Percentiles rank a stretch among this genome's conserved stretches.
Conservation (phyloP, 352 stramenopile genomes). For the Phytophthora vignae region DNA sequence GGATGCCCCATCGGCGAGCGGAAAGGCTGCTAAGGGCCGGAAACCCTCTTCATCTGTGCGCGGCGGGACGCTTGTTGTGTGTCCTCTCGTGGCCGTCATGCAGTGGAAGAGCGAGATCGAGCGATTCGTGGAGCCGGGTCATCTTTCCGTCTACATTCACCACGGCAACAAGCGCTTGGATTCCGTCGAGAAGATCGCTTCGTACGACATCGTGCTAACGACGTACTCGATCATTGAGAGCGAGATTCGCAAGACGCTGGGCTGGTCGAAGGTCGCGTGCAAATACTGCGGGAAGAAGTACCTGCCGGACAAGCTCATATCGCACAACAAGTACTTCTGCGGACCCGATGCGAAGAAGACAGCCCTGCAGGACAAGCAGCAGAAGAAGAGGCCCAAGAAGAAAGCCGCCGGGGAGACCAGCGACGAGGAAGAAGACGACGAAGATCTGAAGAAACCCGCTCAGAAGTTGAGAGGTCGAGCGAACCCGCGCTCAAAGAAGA, state of each 20-base stretch:
- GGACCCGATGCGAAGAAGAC: conserved; percentile 96
- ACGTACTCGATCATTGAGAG: conserved; percentile 97
- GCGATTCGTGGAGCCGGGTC: conserved; percentile 92
- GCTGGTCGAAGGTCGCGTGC: conserved; percentile 88
- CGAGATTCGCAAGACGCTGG: conserved; percentile 89
- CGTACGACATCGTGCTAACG: conserved; percentile 98
- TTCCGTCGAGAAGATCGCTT: conserved; percentile 82
- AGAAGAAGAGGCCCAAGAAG: conserved; percentile 72
- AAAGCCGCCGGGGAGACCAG: conserved; percentile 72
- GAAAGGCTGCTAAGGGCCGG: conserved; percentile 25
- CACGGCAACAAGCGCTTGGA: conserved; percentile 93
- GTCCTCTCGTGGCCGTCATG: conserved; percentile 96
- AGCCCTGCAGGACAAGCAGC: conserved; percentile 88
- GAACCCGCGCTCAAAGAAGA: conserved; percentile 42
- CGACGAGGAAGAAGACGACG: conserved; percentile 66
- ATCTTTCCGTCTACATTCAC: conserved; percentile 96
- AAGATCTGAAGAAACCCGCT: conserved; percentile 64
- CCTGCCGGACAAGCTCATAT: conserved; percentile 94
- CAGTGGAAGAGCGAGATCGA: conserved; percentile 94
- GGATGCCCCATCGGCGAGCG: conserved; percentile 11
- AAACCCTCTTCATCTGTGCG: conserved; percentile 24
- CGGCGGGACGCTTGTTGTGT: conserved; percentile 96
- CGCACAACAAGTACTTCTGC: conserved; percentile 99
- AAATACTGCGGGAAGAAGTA: conserved; percentile 96
- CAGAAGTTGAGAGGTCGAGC: conserved; percentile 46